These are phyloP conservation scores for Penicillium griseofulvum DNA, from an alignment of 2,329 filamentous ascomycete genomes.

Conservation along the genomic window DNA sequence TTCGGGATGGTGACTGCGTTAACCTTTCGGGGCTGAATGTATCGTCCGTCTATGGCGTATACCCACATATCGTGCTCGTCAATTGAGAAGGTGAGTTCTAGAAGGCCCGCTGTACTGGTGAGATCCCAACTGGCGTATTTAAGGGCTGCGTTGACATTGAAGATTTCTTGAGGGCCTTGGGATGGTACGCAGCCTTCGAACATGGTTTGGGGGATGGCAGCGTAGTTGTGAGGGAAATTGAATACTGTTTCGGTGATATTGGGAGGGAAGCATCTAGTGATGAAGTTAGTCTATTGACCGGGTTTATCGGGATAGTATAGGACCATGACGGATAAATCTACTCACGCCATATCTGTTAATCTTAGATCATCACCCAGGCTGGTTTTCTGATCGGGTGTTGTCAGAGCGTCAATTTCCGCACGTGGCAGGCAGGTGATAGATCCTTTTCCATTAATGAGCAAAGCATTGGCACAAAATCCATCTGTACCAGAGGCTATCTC, in stretches of 20 bases:
- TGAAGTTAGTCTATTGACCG: not conserved
- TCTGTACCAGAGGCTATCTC: constrained; percentile 35
- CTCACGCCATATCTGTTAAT: constrained; percentile 31
- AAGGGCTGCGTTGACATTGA: constrained; percentile 33
- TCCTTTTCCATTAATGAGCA: constrained; percentile 61
- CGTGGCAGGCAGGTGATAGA: constrained; percentile 27
- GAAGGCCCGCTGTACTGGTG: constrained; percentile 35
- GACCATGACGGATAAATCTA: not conserved
- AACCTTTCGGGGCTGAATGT: constrained; percentile 41
- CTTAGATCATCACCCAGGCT: constrained; percentile 19
- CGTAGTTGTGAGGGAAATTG: constrained; percentile 20
- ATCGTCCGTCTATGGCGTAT: constrained; percentile 47
- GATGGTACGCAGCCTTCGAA: constrained; percentile 26
- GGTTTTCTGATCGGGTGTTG: constrained; percentile 18
- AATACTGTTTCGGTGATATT: constrained; percentile 14
- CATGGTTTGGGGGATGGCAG: constrained; percentile 20
- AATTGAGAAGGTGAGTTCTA: constrained; percentile 40
- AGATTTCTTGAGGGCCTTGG: constrained; percentile 24
- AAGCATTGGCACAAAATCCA: constrained; percentile 58
- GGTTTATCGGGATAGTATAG: not conserved
- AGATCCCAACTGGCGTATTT: constrained; percentile 41
- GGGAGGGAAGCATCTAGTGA: constrained; percentile 26
- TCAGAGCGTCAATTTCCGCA: constrained; percentile 33
- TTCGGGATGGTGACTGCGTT: constrained; percentile 37
- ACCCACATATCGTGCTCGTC: constrained; percentile 48